phyloP scores from a whole-genome alignment of 2,329 filamentous ascomycete genomes.

The Botrytis byssoidea region DNA sequence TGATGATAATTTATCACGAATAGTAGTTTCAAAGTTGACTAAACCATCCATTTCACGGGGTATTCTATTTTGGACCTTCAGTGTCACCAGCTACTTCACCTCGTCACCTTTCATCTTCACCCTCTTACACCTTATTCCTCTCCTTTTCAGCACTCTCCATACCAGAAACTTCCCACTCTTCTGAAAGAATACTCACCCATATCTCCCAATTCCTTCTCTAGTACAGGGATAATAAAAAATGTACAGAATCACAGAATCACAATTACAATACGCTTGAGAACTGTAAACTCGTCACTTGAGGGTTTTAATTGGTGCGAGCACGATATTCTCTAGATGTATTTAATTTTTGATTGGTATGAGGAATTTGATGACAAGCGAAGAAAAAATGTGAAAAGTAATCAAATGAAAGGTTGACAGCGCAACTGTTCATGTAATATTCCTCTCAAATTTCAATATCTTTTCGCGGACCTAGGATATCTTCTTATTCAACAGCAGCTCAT shows the following conservation, averaged over 20 bases:
- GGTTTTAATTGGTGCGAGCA: neutral
- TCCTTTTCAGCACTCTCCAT: neutral
- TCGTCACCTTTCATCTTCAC: neutral
- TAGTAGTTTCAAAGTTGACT: neutral
- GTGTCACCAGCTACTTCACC: neutral
- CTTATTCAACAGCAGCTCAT: neutral
- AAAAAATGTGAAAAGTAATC: too few relatives aligned
- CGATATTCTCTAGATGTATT: neutral
- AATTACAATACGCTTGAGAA: neutral
- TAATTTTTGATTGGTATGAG: too few relatives aligned
- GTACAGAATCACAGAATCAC: neutral
- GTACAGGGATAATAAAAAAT: neutral
- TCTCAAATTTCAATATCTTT: neutral
- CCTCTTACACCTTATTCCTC: neutral
- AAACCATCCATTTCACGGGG: fast-evolving
- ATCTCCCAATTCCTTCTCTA: neutral
- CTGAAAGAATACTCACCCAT: neutral
- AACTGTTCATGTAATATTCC: neutral
- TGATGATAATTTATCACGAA: neutral
- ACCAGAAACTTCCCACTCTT: neutral
- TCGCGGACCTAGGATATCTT: neutral
- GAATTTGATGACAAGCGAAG: neutral
- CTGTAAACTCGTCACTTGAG: neutral
- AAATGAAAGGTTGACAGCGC: too few relatives aligned
- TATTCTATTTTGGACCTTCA: neutral